phyloP scores from a whole-genome alignment of 805 yeast genomes.

The Yamadazyma takamatsuzukensis region DNA sequence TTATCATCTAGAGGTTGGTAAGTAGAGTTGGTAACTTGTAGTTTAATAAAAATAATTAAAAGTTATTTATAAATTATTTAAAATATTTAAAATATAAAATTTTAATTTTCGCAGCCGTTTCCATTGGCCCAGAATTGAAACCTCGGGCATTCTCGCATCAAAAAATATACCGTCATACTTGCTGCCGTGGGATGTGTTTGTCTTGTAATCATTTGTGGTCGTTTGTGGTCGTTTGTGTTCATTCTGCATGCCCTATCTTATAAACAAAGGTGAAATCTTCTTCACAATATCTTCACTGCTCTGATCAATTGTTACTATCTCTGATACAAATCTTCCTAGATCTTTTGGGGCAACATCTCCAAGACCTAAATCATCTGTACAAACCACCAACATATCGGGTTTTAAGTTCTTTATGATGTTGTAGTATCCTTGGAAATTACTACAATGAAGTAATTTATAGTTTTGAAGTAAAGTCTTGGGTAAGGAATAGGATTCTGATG shows the following conservation, averaged over 20 bases:
- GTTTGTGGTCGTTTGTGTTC: no score
- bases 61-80: no score
- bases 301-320: conserved; percentile 24
- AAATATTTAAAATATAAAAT: no score
- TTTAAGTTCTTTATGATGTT: conserved; percentile 35
- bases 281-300: conserved; percentile 14
- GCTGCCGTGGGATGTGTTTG: no score
- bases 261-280: conserved; percentile 15
- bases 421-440: conserved; percentile 38
- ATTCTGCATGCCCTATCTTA: neutral
- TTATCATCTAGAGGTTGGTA: conserved; percentile 55
- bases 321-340: conserved; percentile 34
- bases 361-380: conserved; percentile 40
- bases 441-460: conserved; percentile 37
- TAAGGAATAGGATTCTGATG: conserved; percentile 9
- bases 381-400: conserved; percentile 39
- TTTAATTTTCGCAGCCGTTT: no score
- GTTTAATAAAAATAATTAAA: no score
- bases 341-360: conserved; percentile 24
- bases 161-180: no score
- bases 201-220: no score
- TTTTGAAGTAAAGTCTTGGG: conserved; percentile 25
- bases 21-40: no score
- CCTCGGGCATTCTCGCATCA: no score
- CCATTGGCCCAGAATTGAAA: no score